Percentiles rank a stretch among this genome's conserved stretches.
Conservation (phyloP, 331 rosid genomes). For the Prunus yedoensis region DNA sequence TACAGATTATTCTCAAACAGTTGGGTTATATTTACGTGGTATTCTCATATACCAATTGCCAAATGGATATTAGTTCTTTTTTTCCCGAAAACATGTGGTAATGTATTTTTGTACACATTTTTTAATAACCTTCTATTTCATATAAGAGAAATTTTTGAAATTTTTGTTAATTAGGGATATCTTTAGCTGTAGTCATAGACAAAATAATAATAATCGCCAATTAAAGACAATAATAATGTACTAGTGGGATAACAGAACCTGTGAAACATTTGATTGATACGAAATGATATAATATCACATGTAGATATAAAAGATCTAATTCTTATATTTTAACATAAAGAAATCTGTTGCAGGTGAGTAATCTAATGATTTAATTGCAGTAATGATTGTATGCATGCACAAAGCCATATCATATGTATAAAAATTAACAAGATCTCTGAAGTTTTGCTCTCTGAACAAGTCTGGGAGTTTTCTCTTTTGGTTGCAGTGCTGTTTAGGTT, state of each 20-base stretch:
- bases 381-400: not conserved
- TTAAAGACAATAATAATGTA: not conserved
- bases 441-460: not conserved
- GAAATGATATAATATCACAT: not conserved
- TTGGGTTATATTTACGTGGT: not conserved
- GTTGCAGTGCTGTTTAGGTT: not conserved
- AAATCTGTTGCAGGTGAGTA: not conserved
- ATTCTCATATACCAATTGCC: not conserved
- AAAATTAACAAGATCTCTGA: not conserved
- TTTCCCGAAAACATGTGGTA: not conserved
- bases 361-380: not conserved
- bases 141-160: not conserved
- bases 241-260: not conserved
- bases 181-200: not conserved
- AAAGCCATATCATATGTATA: too few relatives aligned
- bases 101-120: not conserved
- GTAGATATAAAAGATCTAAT: not conserved
- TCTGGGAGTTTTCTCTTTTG: not conserved
- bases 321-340: not conserved
- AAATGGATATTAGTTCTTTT: not conserved
- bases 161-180: not conserved
- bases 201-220: too few relatives aligned
- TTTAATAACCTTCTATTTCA: not conserved
- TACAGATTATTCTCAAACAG: not conserved
- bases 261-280: not conserved